Percentiles rank a stretch among this genome's conserved stretches.
These are phyloP conservation scores for Citrus hindsii DNA, from an alignment of 345 rosid genomes.

Conservation along the genomic window DNA sequence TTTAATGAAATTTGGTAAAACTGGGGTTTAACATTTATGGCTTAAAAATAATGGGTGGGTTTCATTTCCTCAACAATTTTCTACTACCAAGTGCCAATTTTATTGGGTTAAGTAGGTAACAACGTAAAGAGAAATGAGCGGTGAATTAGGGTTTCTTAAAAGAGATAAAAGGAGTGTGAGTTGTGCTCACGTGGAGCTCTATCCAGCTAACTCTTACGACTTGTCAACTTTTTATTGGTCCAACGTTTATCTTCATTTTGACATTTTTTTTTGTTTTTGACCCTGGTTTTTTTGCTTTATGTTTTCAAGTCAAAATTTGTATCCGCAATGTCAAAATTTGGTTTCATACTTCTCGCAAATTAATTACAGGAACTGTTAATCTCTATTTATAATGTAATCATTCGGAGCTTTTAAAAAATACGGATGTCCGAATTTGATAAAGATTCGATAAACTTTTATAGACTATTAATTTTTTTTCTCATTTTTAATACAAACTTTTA, in stretches of 20 bases:
- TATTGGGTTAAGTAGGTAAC: conserved; percentile 17
- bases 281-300: not conserved
- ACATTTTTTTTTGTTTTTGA: conserved; percentile 13
- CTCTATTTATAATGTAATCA: too few species aligned
- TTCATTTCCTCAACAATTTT: conserved; percentile 2
- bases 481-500: not conserved
- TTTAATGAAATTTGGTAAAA: conserved; percentile 15
- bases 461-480: too few species aligned
- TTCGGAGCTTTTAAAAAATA: rapidly evolving
- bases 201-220: conserved; percentile 21
- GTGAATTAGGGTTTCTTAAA: conserved; percentile 29
- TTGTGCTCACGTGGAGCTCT: conserved; percentile 10
- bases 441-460: too few species aligned
- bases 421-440: not conserved
- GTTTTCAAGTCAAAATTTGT: conserved; percentile 18
- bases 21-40: not conserved
- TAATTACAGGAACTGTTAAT: not conserved
- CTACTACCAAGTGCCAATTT: not conserved
- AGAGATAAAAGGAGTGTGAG: conserved; percentile 16
- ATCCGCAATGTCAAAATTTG: not conserved
- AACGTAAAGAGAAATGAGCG: not conserved
- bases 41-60: not conserved
- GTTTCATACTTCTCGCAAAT: not conserved
- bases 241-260: conserved; percentile 13
- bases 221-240: conserved; percentile 4